Evolutionary conservation across 2,329 filamentous ascomycete genomes (phyloP), one percentile per base, ranked within the genome.

Genomic region (Stenocarpella maydis): DNA sequence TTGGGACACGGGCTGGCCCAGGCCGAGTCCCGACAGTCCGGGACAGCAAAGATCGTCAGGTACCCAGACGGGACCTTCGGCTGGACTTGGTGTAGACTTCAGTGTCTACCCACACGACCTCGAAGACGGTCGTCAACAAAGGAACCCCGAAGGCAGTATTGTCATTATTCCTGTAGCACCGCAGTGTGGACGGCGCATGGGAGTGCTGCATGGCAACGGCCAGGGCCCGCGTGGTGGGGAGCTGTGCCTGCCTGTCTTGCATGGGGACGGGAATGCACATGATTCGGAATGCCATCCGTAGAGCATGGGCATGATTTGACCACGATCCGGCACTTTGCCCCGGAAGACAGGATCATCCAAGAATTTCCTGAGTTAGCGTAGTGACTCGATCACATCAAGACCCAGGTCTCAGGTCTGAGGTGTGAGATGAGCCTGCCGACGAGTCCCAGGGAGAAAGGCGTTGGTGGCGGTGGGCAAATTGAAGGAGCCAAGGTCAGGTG

Each of bases 41-140:
- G 58, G 58, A 63, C 58, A 45, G 58, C 28, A 63, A 37, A 63
- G 58, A 63, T 63, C 58, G 43, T n/a, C 43, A 47, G 41, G 58
- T 63, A 49, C 43, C 58, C 26, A 47, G 15, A 34, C 14, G 34
- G 17, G 24, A n/a, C 37, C 4, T 26, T 43, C 14, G 34, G 19
- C 24, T 58, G 34, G 53, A 52, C 31, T 21, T 41, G 19, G n/a
- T n/a, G n/a, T n/a, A n/a, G 1, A 37, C 52, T 39, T 39, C 12
- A 41, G 14, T 28, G 6, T 9, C 19, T 17, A 26, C 24, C 34
- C 34, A 24, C 53, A 24, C 28, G 54, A 21, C 15, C 37, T 60
- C 39, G 54, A 7, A 34, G 24, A 17, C 47, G 19, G 28, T 34
- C 43, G 43, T 63, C 28, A 37, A n/a, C 19, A 3, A 12, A 37